Percentiles rank a stretch among this genome's conserved stretches.
phyloP scores from a whole-genome alignment of 2,329 filamentous ascomycete genomes.

The Stagonosporopsis chrysanthemi region DNA sequence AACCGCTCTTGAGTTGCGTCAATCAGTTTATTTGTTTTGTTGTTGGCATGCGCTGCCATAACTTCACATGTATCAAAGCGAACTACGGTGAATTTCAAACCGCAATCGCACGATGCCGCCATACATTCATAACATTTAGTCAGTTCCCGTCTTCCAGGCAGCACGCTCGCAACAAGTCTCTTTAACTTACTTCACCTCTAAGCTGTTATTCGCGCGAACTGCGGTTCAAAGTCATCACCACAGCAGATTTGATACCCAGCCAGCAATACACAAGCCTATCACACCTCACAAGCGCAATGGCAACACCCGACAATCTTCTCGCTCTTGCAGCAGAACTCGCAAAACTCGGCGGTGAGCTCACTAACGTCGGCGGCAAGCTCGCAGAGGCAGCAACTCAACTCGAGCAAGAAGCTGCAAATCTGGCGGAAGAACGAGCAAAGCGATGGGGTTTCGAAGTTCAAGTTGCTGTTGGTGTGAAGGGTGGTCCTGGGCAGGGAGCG shows the following conservation, averaged over 20 bases:
- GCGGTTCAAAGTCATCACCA: background rate
- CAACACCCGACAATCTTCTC: conserved; percentile 32
- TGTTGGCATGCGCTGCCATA: background rate
- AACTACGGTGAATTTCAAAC: background rate
- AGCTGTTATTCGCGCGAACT: background rate
- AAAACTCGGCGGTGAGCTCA: conserved; percentile 23
- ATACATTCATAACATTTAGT: background rate
- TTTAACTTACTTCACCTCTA: background rate
- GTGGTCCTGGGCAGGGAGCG: conserved; percentile 12
- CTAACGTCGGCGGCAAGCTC: conserved; percentile 25
- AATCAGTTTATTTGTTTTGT: background rate
- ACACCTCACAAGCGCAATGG: conserved; percentile 13
- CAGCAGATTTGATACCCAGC: background rate
- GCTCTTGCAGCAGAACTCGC: conserved; percentile 32
- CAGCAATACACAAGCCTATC: background rate
- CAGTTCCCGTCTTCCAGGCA: background rate
- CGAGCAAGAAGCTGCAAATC: conserved; percentile 35
- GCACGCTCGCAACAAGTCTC: background rate
- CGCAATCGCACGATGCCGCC: background rate
- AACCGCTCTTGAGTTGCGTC: background rate
- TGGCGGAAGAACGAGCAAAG: conserved; percentile 32
- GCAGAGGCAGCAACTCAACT: conserved; percentile 25
- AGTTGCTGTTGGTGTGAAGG: conserved; percentile 25
- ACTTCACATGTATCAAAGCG: background rate
- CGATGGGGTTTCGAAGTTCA: conserved; percentile 35